Conservation (phyloP, 2,329 filamentous ascomycete genomes). For the Trichoderma sp. region DNA sequence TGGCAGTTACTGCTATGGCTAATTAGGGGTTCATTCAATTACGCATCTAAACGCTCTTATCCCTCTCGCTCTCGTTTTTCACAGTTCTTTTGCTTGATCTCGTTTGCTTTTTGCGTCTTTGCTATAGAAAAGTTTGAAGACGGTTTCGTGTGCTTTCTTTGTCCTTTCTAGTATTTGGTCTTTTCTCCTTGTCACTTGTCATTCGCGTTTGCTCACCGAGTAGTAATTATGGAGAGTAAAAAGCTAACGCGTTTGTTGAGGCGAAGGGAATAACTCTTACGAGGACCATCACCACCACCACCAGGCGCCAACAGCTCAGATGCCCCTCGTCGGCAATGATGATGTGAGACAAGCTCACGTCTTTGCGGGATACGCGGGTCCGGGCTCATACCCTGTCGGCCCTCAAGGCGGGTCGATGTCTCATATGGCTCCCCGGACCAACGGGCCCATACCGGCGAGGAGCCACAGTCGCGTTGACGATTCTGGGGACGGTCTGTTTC, state of each 20-base stretch:
- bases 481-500: conserved; percentile 71
- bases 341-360: conserved; percentile 73
- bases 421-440: conserved; percentile 47
- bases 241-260: conserved; percentile 43
- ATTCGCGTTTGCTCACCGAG: conserved; percentile 21
- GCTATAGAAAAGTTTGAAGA: not conserved
- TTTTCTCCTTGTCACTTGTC: not conserved
- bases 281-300: conserved; percentile 67
- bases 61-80: not conserved
- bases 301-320: conserved; percentile 56
- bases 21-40: conserved; percentile 6
- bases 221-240: conserved; percentile 24
- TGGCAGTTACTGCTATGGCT: conserved; percentile 26
- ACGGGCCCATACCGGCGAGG: conserved; percentile 37
- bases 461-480: conserved; percentile 49
- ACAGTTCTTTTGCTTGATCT: not conserved
- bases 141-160: not conserved
- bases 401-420: conserved; percentile 61
- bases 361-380: conserved; percentile 67
- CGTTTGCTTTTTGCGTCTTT: not conserved
- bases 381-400: conserved; percentile 51
- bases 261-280: conserved; percentile 61
- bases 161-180: not conserved
- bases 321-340: conserved; percentile 48
- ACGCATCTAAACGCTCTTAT: not conserved